Evolutionary conservation across 2,329 filamentous ascomycete species (phyloP).

Genomic region (Arthrobotrys megalospora): DNA sequence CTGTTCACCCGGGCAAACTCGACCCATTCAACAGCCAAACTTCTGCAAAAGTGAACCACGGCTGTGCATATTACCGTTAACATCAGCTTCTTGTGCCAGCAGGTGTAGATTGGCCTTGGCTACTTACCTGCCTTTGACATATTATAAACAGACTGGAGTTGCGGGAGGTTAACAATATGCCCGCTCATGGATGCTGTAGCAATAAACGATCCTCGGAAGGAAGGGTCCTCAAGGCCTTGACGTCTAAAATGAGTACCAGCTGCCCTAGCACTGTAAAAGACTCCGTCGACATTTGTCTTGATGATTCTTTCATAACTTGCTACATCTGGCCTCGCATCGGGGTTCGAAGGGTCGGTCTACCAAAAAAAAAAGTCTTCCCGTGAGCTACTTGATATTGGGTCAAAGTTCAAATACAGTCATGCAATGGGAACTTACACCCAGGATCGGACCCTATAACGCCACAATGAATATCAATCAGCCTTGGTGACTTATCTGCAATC

Average conservation of each 20-base stretch:
- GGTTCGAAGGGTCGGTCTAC: conserved; percentile 36
- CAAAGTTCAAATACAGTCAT: neutral
- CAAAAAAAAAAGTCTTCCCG: neutral
- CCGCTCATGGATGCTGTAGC: conserved; percentile 84
- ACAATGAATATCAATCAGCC: conserved; percentile 4
- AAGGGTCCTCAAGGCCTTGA: conserved; percentile 76
- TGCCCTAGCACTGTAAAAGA: conserved; percentile 81
- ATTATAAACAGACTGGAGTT: conserved; percentile 82
- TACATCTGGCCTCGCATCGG: conserved; percentile 20
- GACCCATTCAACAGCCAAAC: conserved; percentile 82
- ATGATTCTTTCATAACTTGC: conserved; percentile 77
- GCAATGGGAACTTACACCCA: conserved; percentile 28
- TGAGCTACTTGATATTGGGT: too few species aligned
- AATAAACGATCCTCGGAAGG: conserved; percentile 79
- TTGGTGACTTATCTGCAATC: neutral
- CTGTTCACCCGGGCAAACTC: conserved; percentile 81
- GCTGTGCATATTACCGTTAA: conserved; percentile 16
- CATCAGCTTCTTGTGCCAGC: conserved; percentile 61
- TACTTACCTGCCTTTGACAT: conserved; percentile 77
- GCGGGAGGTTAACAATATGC: conserved; percentile 83
- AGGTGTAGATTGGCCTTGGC: conserved; percentile 62
- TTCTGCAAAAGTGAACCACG: conserved; percentile 73
- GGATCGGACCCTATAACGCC: conserved; percentile 47
- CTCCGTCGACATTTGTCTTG: conserved; percentile 80
- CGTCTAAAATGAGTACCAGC: conserved; percentile 80